Evolutionary conservation across 1,284 basidiomycete species (phyloP).

Genomic region (Butyriboletus appendiculatus): DNA sequence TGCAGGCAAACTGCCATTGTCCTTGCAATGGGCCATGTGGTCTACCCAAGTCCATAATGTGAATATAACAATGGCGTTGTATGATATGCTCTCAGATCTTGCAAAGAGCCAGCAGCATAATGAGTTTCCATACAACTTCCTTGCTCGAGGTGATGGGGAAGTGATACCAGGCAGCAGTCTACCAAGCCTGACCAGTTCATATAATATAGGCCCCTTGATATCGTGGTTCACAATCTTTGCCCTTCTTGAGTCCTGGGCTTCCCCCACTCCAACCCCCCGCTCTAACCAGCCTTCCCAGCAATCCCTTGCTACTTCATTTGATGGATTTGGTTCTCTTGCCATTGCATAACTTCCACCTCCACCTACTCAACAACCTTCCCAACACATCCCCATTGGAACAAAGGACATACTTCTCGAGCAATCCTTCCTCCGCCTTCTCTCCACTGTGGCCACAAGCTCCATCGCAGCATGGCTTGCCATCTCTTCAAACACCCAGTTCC

Average conservation of each 20-base stretch:
- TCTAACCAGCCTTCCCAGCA: constrained; percentile 27
- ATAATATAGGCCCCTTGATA: constrained; percentile 37
- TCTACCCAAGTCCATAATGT: constrained; percentile 74
- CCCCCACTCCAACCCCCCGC: constrained; percentile 8
- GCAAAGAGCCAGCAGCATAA: constrained; percentile 84
- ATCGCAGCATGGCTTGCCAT: too few species aligned
- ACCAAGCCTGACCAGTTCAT: constrained; percentile 32
- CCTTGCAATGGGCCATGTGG: constrained; percentile 88
- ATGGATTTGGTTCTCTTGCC: too few species aligned
- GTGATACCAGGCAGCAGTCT: constrained; percentile 55
- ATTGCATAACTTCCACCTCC: too few species aligned
- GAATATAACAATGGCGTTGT: constrained; percentile 76
- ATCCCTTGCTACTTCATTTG: too few species aligned
- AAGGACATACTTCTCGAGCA: too few species aligned
- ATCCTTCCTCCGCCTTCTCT: too few species aligned
- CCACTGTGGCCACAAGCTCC: too few species aligned
- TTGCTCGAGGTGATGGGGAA: constrained; percentile 67
- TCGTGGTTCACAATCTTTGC: constrained; percentile 56
- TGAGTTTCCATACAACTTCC: constrained; percentile 83
- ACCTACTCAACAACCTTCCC: too few species aligned
- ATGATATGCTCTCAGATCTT: constrained; percentile 88
- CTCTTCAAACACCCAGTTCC: too few species aligned
- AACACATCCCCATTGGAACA: too few species aligned
- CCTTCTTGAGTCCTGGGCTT: constrained; percentile 52
- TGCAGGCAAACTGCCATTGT: constrained; percentile 70